Evolutionary conservation across 2,329 filamentous ascomycete species (phyloP), one percentile per base, ranked within the genome.

Genomic region (Nigrograna mackinnonii): DNA sequence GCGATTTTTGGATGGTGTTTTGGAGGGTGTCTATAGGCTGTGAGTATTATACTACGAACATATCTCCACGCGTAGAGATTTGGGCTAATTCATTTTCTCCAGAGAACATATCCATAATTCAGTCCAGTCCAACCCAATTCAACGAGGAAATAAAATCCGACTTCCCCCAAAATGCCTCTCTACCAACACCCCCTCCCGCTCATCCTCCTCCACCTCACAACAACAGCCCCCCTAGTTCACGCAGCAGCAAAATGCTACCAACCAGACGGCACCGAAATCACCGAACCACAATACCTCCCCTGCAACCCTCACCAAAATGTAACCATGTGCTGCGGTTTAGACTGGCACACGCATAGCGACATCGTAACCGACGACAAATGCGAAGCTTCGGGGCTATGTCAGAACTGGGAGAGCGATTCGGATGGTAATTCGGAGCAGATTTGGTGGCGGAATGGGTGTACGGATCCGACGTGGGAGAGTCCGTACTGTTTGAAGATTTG

Each of bases 401-500:
- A 47, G 28, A 49, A 55, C 18, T 49, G 22, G 14, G 49, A 41
- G 16, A 41, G 21, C 5, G n/a, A n/a, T n/a, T n/a, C n/a, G n/a
- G n/a, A n/a, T n/a, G n/a, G n/a, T n/a, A n/a, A n/a, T n/a, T n/a
- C n/a, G n/a, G 41, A 35, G 11, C 33, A 37, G 34, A 16, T 50
- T 18, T 52, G 40, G 43, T 50, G 43, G 43, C 42, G 49, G 26
- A 40, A 47, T 24, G 47, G 52, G 14, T 55, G 49, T 35, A 55
- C 49, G 16, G 49, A 52, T 38, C 45, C 45, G 3, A 46, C 39
- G 2, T 55, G 52, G 47, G 16, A 41, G n/a, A 52, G 47, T 28
- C 45, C 39, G 6, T 46, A 44, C 26, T 53, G 49, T 36, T 38
- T 55, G n/a, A 39, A 33, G 19, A 41, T 50, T 5, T 49, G 47